Conservation (phyloP, 176 grass and related monocot species). For the Ensete glaucum region DNA sequence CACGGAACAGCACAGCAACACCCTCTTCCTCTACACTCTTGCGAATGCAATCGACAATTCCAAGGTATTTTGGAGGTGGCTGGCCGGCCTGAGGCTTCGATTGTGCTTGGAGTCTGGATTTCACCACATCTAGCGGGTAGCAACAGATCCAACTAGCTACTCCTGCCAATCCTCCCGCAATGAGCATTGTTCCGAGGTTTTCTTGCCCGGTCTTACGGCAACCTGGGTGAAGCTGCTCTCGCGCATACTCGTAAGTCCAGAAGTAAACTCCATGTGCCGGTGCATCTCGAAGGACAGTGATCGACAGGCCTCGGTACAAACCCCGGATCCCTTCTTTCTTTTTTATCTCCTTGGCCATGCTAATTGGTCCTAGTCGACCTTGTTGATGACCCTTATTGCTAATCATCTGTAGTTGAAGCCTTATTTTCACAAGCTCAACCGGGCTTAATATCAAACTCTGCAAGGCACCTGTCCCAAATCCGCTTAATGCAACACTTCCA, state of each 20-base stretch:
- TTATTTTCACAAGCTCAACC: constrained; percentile 84
- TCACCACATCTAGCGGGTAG: constrained; percentile 93
- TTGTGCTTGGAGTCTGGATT: constrained; percentile 90
- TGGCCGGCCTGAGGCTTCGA: constrained; percentile 2
- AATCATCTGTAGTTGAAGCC: constrained; percentile 48
- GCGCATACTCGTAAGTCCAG: constrained; percentile 70
- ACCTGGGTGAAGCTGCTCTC: constrained; percentile 73
- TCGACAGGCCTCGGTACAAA: constrained; percentile 62
- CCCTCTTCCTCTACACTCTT: constrained; percentile 79
- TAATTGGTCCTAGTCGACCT: constrained; percentile 33
- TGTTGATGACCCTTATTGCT: constrained; percentile 9
- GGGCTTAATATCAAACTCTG: constrained; percentile 79
- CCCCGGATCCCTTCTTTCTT: constrained; percentile 50
- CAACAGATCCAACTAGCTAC: constrained; percentile 92
- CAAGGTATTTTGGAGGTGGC: constrained; percentile 41
- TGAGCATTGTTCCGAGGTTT: constrained; percentile 68
- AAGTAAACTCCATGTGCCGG: constrained; percentile 97
- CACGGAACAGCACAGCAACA: constrained; percentile 69
- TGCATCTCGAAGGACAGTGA: constrained; percentile 79
- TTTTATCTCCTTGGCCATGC: constrained; percentile 51
- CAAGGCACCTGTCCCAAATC: constrained; percentile 59
- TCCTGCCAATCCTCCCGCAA: constrained; percentile 74
- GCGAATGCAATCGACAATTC: constrained; percentile 74
- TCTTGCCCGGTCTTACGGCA: constrained; percentile 49
- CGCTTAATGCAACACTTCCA: constrained; percentile 59